Evolutionary conservation across 1,284 basidiomycete species (phyloP).

Genomic region (Sanghuangporus weigelae): DNA sequence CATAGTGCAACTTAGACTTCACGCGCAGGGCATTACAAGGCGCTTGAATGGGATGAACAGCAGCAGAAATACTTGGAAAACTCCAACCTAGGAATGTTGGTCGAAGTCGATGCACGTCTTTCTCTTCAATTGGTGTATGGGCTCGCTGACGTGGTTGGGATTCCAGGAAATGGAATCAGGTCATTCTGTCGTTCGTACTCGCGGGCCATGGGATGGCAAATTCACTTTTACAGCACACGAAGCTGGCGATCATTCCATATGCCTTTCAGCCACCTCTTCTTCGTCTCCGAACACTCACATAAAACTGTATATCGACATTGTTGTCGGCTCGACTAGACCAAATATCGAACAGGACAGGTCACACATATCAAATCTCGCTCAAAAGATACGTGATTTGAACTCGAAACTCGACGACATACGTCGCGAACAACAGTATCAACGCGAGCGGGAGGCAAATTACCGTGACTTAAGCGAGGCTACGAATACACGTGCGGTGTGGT

Average conservation of each 20-base stretch:
- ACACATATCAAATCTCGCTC: slow-evolving; percentile 84
- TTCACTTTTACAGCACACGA: slow-evolving; percentile 99
- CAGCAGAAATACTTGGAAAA: slow-evolving; percentile 70
- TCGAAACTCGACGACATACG: slow-evolving; percentile 89
- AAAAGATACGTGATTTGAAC: slow-evolving; percentile 89
- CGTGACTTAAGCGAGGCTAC: slow-evolving; percentile 85
- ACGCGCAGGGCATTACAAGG: slow-evolving; percentile 79
- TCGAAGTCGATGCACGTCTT: slow-evolving; percentile 80
- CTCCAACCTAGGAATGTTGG: slow-evolving; percentile 79
- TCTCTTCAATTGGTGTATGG: slow-evolving; percentile 19
- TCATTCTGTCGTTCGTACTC: slow-evolving; percentile 80
- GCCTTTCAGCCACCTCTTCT: slow-evolving; percentile 85
- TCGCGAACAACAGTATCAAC: slow-evolving; percentile 96
- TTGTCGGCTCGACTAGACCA: slow-evolving; percentile 82
- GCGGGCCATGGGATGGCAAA: slow-evolving; percentile 82
- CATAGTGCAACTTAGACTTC: background rate
- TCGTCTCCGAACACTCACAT: slow-evolving; percentile 80
- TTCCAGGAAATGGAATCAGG: slow-evolving; percentile 71
- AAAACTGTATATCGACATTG: slow-evolving; percentile 91
- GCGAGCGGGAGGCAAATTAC: slow-evolving; percentile 92
- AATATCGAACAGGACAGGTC: slow-evolving; percentile 79
- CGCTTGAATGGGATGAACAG: slow-evolving; percentile 84
- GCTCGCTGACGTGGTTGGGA: slow-evolving; percentile 6
- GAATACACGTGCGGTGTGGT: slow-evolving; percentile 91
- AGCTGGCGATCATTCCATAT: slow-evolving; percentile 95